Percentiles rank a stretch among this genome's conserved stretches.
phyloP scores from a whole-genome alignment of 2,329 filamentous ascomycete genomes.

The Pseudogymnoascus sp. region DNA sequence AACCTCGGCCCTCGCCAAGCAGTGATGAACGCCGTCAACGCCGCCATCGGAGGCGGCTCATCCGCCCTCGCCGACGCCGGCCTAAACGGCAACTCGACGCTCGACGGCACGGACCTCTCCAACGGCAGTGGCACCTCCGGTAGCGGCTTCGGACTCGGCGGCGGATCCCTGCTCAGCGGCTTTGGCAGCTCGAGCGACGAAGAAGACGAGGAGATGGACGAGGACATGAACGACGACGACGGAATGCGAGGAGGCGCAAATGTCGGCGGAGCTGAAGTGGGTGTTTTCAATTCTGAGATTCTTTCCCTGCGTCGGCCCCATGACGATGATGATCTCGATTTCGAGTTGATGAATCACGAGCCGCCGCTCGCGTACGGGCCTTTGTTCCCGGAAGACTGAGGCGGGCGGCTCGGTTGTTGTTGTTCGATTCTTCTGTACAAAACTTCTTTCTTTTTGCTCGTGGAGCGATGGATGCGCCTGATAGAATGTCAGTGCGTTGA shows the following conservation, averaged over 20 bases:
- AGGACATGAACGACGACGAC: slow-evolving; percentile 62
- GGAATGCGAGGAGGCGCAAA: slow-evolving; percentile 40
- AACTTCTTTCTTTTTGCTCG: neutral
- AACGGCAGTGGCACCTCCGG: slow-evolving; percentile 57
- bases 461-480: neutral
- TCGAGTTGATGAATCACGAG: slow-evolving; percentile 30
- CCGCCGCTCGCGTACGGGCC: slow-evolving; percentile 4
- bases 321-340: slow-evolving; percentile 30
- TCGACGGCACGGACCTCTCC: slow-evolving; percentile 56
- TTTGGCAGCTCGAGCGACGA: slow-evolving; percentile 95
- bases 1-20: slow-evolving; percentile 71
- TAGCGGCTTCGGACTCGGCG: slow-evolving; percentile 63
- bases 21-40: slow-evolving; percentile 46
- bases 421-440: slow-evolving; percentile 4
- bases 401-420: neutral
- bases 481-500: neutral
- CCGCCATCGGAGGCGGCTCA: slow-evolving; percentile 52
- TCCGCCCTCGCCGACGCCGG: slow-evolving; percentile 73
- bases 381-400: slow-evolving; percentile 1
- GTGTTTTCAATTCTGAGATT: slow-evolving; percentile 33
- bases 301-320: slow-evolving; percentile 13
- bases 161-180: slow-evolving; percentile 71
- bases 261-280: slow-evolving; percentile 44
- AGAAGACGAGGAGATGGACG: slow-evolving; percentile 90
- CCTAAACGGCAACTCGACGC: slow-evolving; percentile 51